These are phyloP conservation scores for Rhynchospora tenuis DNA, from an alignment of 176 grass and related monocot genomes.

Conservation along the genomic window DNA sequence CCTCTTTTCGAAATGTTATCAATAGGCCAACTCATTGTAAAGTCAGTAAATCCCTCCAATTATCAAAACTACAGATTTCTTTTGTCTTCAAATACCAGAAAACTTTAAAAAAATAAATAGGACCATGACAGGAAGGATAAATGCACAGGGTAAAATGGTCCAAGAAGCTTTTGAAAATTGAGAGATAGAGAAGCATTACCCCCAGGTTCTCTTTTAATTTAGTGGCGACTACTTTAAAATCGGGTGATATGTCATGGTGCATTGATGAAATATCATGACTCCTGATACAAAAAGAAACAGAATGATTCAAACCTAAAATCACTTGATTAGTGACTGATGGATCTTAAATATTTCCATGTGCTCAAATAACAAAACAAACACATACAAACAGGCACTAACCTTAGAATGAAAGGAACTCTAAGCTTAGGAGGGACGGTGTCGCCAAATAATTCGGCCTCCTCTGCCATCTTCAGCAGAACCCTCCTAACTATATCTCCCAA, in stretches of 20 bases:
- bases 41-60: neutral
- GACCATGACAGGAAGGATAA: neutral
- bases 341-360: neutral
- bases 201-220: conserved; percentile 47
- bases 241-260: conserved; percentile 55
- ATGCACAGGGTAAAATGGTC: neutral
- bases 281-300: conserved; percentile 16
- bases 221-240: conserved; percentile 48
- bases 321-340: neutral
- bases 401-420: conserved; percentile 46
- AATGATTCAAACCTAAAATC: neutral
- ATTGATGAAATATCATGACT: conserved; percentile 62
- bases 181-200: conserved; percentile 17
- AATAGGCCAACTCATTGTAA: neutral
- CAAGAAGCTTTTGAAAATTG: neutral
- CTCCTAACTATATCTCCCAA: conserved; percentile 78
- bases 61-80: neutral
- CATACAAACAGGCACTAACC: neutral
- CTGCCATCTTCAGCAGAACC: conserved; percentile 57
- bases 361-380: neutral
- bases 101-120: neutral
- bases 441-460: conserved; percentile 43
- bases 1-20: neutral
- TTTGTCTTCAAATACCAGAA: neutral
- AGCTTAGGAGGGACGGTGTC: conserved; percentile 49